Evolutionary conservation across 2,329 filamentous ascomycete genomes (phyloP).

Genomic region (Neurospora sp.): DNA sequence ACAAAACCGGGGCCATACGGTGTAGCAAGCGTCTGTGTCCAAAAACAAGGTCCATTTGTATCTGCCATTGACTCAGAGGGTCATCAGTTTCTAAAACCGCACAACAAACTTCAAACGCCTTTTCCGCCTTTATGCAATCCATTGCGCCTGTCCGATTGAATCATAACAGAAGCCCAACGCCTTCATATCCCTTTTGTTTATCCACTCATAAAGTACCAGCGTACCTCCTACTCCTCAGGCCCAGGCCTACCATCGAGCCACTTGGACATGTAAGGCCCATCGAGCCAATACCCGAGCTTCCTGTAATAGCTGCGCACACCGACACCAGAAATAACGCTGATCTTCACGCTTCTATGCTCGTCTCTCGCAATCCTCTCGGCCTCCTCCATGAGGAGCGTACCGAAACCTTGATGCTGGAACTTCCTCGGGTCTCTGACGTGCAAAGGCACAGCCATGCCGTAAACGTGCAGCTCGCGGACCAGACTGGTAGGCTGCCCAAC

Average conservation of each 20-base stretch:
- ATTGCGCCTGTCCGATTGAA: background rate
- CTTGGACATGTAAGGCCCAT: slow-evolving; percentile 77
- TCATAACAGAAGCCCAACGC: background rate
- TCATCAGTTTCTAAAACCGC: background rate
- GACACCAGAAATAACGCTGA: slow-evolving; percentile 96
- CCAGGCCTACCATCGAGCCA: slow-evolving; percentile 43
- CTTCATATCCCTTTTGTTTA: background rate
- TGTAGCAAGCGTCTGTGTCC: background rate
- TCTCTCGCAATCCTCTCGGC: slow-evolving; percentile 90
- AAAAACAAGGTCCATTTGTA: background rate
- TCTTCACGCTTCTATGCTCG: slow-evolving; percentile 88
- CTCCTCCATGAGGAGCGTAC: slow-evolving; percentile 94
- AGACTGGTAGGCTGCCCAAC: slow-evolving; percentile 79
- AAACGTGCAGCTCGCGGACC: slow-evolving; percentile 91
- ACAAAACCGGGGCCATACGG: background rate
- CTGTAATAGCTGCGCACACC: slow-evolving; percentile 92
- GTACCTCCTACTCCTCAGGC: slow-evolving; percentile 2
- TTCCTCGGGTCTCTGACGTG: slow-evolving; percentile 91
- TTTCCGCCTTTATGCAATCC: background rate
- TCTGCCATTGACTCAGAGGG: background rate
- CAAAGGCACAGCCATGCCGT: slow-evolving; percentile 93
- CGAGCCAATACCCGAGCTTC: slow-evolving; percentile 85
- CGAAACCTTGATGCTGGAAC: slow-evolving; percentile 97
- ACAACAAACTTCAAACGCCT: background rate
- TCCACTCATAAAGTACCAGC: background rate